Percentiles rank a stretch among this genome's conserved stretches.
Conservation (phyloP, 202 grass and related monocot genomes). For the Panicum virgatum region DNA sequence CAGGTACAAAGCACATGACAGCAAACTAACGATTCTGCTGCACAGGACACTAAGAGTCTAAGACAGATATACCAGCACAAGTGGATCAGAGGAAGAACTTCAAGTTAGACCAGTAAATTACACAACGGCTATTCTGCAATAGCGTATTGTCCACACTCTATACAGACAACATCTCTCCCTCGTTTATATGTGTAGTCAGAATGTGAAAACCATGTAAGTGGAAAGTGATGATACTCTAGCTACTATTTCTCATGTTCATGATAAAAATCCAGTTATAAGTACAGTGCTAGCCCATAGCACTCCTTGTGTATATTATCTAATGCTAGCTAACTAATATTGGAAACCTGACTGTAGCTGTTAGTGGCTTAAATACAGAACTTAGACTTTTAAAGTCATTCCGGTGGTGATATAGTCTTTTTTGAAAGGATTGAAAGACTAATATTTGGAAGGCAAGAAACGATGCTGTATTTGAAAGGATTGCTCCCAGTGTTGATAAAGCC, state of each 20-base stretch:
- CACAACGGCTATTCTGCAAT: not conserved
- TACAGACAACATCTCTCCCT: not conserved
- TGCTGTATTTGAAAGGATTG: too few relatives aligned
- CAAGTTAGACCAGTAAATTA: not conserved
- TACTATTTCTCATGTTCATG: not conserved
- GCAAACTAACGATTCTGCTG: not conserved
- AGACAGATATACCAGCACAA: not conserved
- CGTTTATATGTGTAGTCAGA: not conserved
- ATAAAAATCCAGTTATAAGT: not conserved
- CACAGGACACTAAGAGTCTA: not conserved
- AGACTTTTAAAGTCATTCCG: not conserved
- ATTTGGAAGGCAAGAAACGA: too few relatives aligned
- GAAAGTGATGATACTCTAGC: not conserved
- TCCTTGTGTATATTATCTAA: not conserved
- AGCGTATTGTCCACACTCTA: not conserved
- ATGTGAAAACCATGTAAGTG: conserved; percentile 14
- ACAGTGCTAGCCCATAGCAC: not conserved
- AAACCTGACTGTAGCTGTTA: not conserved
- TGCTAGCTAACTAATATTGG: not conserved
- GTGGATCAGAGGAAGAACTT: not conserved
- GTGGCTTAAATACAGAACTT: not conserved
- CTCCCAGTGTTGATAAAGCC: too few relatives aligned
- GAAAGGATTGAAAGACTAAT: too few relatives aligned
- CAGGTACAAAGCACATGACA: not conserved
- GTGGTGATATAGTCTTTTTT: not conserved